Base-by-base conservation (phyloP, 495 filamentous ascomycete species). In the Lophium mytilinum region DNA sequence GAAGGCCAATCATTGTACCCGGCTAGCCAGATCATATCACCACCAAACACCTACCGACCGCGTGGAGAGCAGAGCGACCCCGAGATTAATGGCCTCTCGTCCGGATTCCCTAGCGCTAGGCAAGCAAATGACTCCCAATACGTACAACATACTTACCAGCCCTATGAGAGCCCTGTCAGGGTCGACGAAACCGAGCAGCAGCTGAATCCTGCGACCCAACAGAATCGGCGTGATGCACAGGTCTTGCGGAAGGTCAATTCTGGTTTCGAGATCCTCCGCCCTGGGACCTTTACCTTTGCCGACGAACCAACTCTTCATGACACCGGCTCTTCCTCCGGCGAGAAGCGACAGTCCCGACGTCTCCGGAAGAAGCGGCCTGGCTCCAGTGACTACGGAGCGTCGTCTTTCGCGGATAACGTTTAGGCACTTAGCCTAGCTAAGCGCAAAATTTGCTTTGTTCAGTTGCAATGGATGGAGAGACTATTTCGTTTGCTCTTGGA, bases 201-300 rank as follows among this genome's bases (percentile, higher is more conserved):
- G 1, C 35, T 37, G 15, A 50, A 30, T 6, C 43, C 63, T 9
- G 24, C 64, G n/a, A 64, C 66, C 30, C 53, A 60, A 9, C 65
- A 52, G 18, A 69, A 65, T 49, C 66, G 65, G 46, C 73, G 72
- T 0, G 72, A 78, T 12, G 66, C 77, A 9, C 75, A 79, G 51
- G 68, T 76, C 15, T 57, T 79, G 1, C 73, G 83, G 14, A 79
- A 76, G 56, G 78, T 84, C 14, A 85, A 85, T 57, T 75, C 76
- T 9, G 82, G 83, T 5, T 85, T 85, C 56, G 78, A 83, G 62
- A 72, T 86, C 39, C 66, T 85, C 0, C 75, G 74, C 30, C 80
- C 80, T 14, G 83, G 83, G 15, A 83, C 78, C 5, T 36, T 65
- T 12, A 39, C 19, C 21, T 49, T 41, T 19, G 19, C 51, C 3